Evolutionary conservation across 2,329 filamentous ascomycete genomes (phyloP), one percentile per base, ranked within the genome.

Genomic region (Dichotomopilus funicola): DNA sequence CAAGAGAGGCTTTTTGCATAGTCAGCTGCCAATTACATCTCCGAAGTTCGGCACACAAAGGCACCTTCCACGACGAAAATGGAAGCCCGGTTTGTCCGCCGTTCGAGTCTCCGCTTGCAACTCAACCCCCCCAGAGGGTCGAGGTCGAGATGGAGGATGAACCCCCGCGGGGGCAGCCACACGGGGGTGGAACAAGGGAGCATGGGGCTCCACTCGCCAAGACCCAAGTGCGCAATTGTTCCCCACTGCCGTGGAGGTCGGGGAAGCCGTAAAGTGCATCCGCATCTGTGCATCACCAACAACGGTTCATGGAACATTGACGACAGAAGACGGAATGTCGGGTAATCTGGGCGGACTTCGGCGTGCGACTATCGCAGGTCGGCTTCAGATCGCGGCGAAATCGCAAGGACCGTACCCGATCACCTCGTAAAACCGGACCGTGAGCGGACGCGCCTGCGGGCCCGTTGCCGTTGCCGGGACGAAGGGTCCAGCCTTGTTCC

Each of bases 261-360:
- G 35, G 48, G 44, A 55, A 54, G n/a, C 44, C 44, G 51, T 44
- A 45, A 49, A 46, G 51, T 58, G 56, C 56, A 52, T 52, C 49
- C 56, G 49, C 49, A 51, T n/a, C n/a, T 40, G 34, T 9, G 5
- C 33, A 47, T 19, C 47, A 37, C 38, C 38, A 33, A 49, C 10
- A 38, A 9, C 27, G 12, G 11, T n/a, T 12, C 34, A 31, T 9
- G 10, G 35, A 4, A 13, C 4, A 4, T 19, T n/a, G 31, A 36
- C 41, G 19, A 19, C 31, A 37, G 19, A 27, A 27, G 31, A 42
- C 40, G 37, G 49, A 33, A 33, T 42, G 34, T 37, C 45, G 45
- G 45, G 45, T 48, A 53, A 48, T 48, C 51, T 49, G 50, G 41
- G 41, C 44, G 33, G 11, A 6, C 40, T n/a, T n/a, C 10, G 12